These are phyloP conservation scores for Paecilomyces sp. DNA, from an alignment of 2,329 filamentous ascomycete species.

Conservation along the genomic window DNA sequence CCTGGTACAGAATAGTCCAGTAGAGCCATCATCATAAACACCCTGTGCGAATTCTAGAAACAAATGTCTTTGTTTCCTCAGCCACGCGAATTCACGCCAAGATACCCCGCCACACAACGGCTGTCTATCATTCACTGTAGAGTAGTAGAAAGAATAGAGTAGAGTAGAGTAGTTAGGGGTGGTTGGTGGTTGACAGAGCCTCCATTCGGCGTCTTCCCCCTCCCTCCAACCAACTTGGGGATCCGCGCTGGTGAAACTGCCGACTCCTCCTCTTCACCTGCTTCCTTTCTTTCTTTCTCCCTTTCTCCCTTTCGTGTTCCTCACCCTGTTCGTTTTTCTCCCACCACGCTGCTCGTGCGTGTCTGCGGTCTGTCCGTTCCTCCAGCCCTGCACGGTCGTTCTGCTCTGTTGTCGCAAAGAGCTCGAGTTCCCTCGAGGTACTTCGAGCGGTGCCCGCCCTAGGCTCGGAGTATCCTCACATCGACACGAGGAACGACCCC, in stretches of 20 bases:
- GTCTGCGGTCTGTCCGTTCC: background rate
- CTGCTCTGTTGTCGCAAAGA: background rate
- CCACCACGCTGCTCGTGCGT: background rate
- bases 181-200: background rate
- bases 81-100: background rate
- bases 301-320: background rate
- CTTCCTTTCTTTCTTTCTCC: conserved; percentile 1
- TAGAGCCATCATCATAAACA: too few species aligned
- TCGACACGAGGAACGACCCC: background rate
- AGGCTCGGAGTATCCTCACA: background rate
- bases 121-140: background rate
- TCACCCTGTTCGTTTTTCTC: background rate
- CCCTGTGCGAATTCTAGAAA: too few species aligned
- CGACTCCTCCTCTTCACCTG: background rate
- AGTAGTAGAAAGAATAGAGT: too few species aligned
- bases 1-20: too few species aligned
- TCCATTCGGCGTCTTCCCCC: background rate
- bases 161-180: background rate
- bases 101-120: background rate
- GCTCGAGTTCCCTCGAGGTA: background rate
- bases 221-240: background rate
- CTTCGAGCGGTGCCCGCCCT: background rate
- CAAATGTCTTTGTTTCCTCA: background rate
- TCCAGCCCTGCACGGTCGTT: background rate
- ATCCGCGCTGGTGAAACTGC: background rate